phyloP scores from a whole-genome alignment of 768 basidiomycete species.

The Rubroboletus pulcherrimus region DNA sequence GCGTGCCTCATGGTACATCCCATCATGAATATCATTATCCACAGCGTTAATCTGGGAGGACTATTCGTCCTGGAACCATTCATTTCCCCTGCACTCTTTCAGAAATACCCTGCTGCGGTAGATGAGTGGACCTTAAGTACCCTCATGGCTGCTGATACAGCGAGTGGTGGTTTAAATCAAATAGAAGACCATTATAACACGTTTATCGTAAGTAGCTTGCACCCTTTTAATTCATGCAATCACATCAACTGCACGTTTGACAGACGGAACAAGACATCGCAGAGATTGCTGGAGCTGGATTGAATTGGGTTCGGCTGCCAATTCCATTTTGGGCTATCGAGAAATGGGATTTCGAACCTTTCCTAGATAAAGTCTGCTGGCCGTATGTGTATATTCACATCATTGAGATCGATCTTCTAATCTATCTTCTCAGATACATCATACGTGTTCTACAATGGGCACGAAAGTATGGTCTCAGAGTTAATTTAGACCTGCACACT shows the following conservation, averaged over 20 bases:
- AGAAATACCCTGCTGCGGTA: constrained; percentile 50
- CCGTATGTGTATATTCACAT: constrained; percentile 38
- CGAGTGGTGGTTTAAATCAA: constrained; percentile 57
- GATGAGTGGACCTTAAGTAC: constrained; percentile 70
- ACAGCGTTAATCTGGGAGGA: constrained; percentile 67
- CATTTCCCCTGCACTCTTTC: constrained; percentile 61
- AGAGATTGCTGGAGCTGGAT: constrained; percentile 80
- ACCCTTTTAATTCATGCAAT: not conserved
- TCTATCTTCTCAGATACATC: constrained; percentile 51
- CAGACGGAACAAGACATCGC: constrained; percentile 91
- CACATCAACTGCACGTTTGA: not conserved
- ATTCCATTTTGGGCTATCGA: constrained; percentile 87
- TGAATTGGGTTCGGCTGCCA: constrained; percentile 81
- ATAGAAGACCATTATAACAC: constrained; percentile 77
- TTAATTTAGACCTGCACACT: constrained; percentile 77
- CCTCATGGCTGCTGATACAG: constrained; percentile 63
- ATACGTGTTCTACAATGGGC: constrained; percentile 75
- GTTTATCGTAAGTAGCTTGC: constrained; percentile 61
- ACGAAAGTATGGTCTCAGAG: constrained; percentile 84
- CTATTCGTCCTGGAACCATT: constrained; percentile 79
- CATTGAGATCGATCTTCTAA: constrained; percentile 3
- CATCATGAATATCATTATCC: constrained; percentile 9
- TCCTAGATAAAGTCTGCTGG: constrained; percentile 72
- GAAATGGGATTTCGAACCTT: constrained; percentile 71
- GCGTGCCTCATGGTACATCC: constrained; percentile 3